These are phyloP conservation scores for Cystobasidium slooffiae DNA, from an alignment of 1,284 basidiomycete genomes.

Conservation along the genomic window DNA sequence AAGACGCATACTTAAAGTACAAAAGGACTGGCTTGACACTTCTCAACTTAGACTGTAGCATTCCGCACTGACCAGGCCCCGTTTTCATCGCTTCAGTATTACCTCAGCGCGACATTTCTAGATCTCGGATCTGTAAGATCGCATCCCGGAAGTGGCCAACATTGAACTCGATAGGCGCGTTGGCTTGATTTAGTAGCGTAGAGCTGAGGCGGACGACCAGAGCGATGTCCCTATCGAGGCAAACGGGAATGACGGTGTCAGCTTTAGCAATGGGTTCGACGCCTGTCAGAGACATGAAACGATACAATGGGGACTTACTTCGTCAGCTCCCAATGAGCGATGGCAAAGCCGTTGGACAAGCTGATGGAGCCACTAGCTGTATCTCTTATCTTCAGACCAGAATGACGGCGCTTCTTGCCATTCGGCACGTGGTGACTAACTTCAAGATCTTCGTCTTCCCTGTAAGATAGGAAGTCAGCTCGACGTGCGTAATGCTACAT, in stretches of 20 bases:
- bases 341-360: slow-evolving; percentile 36
- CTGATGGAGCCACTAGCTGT: slow-evolving; percentile 25
- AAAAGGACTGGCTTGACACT: too few relatives aligned
- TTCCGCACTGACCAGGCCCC: background rate
- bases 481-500: background rate
- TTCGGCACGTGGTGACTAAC: background rate
- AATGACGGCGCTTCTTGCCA: slow-evolving; percentile 9
- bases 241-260: background rate
- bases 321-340: slow-evolving; percentile 48
- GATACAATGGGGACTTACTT: slow-evolving; percentile 45
- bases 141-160: slow-evolving; percentile 76
- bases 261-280: too few relatives aligned
- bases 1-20: too few relatives aligned
- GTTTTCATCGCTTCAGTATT: background rate
- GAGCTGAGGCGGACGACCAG: slow-evolving; percentile 81
- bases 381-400: background rate
- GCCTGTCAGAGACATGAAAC: too few relatives aligned
- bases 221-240: slow-evolving; percentile 63
- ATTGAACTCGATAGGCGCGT: slow-evolving; percentile 89
- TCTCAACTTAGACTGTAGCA: too few relatives aligned
- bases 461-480: background rate
- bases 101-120: slow-evolving; percentile 30
- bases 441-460: slow-evolving; percentile 8
- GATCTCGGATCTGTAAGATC: slow-evolving; percentile 57
- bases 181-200: slow-evolving; percentile 72